These are phyloP conservation scores for Adansonia madagascariensis DNA, from an alignment of 441 rosid genomes.

Conservation along the genomic window DNA sequence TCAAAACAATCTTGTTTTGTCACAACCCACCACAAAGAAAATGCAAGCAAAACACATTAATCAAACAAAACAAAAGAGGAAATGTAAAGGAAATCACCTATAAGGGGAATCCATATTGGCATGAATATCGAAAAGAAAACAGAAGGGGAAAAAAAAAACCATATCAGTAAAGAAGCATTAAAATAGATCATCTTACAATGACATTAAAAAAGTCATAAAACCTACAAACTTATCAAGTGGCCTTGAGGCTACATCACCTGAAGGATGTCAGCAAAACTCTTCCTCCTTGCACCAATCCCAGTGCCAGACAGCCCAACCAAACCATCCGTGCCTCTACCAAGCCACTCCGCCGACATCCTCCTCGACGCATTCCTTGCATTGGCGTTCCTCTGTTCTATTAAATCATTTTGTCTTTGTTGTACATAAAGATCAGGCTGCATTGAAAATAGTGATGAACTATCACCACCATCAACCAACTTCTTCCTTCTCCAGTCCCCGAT, in stretches of 20 bases:
- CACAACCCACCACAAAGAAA: background rate
- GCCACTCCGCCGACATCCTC: slow-evolving; percentile 54
- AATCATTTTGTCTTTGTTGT: slow-evolving; percentile 68
- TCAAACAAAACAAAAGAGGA: background rate
- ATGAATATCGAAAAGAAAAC: background rate
- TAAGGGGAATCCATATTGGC: background rate
- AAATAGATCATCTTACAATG: background rate
- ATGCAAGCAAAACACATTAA: background rate
- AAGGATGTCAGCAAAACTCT: slow-evolving; percentile 95
- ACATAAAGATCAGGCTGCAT: slow-evolving; percentile 68
- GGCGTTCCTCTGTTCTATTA: slow-evolving; percentile 65
- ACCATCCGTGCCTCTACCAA: slow-evolving; percentile 51
- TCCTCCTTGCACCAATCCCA: slow-evolving; percentile 79
- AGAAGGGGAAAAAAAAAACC: background rate
- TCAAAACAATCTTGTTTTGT: background rate
- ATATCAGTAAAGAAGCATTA: background rate
- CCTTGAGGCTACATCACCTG: slow-evolving; percentile 53
- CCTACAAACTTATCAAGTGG: background rate
- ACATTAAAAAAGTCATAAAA: background rate
- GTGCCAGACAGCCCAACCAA: slow-evolving; percentile 44
- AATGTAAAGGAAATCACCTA: background rate
- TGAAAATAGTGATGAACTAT: slow-evolving; percentile 67
- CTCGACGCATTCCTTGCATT: slow-evolving; percentile 43
- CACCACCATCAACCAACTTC: slow-evolving; percentile 38
- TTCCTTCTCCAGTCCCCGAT: slow-evolving; percentile 62